Base-by-base conservation (phyloP, 2,329 filamentous ascomycete species). In the Emmonsia crescens region DNA sequence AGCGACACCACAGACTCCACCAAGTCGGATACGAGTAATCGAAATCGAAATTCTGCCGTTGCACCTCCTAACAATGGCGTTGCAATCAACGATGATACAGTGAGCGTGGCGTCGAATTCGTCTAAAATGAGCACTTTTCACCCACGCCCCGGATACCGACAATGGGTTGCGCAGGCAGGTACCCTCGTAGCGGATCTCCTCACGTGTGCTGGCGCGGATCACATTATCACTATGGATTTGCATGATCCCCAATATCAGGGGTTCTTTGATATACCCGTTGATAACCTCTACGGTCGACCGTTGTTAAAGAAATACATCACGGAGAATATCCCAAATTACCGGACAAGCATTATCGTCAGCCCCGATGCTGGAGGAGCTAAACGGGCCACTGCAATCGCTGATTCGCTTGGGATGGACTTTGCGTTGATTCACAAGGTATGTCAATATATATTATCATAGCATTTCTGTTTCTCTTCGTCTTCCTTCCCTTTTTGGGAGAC, bases 201-300 rank as follows among this genome's bases (percentile, higher is more conserved):
- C 66, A 96, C 91, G 48, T 96, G 92, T 76, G 93, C 94, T 65
- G 94, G 94, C 66, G 91, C 94, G 54, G 93, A 99, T 74, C 94
- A 97, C 76, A 87, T 94, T 73, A 96, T 97, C 73, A 96, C 93
- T 38, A 95, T 99, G 89, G 94, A 99, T 72, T 83, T 99, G 59
- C 91, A 94, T 73, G 93, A 96, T 74, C 89, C 91, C 49, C 91
- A 99, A 76, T 97, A 97, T 72, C 94, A 99, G 76, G 94, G 94
- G 60, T 99, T 96, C 81, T 97, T 99, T 72, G 93, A 99, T 72
- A 96, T 97, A 62, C 94, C 94, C 2, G 94, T 99, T 61, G 94
- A 99, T 78, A 99, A 99, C 74, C 82, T 99, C 21, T 97, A 97
- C 77, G 93, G 77, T 16, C 73, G 78, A 59, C 78, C 78, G 42